These are phyloP conservation scores for Periglandula ipomoeae DNA, from an alignment of 2,329 filamentous ascomycete species.

Conservation along the genomic window DNA sequence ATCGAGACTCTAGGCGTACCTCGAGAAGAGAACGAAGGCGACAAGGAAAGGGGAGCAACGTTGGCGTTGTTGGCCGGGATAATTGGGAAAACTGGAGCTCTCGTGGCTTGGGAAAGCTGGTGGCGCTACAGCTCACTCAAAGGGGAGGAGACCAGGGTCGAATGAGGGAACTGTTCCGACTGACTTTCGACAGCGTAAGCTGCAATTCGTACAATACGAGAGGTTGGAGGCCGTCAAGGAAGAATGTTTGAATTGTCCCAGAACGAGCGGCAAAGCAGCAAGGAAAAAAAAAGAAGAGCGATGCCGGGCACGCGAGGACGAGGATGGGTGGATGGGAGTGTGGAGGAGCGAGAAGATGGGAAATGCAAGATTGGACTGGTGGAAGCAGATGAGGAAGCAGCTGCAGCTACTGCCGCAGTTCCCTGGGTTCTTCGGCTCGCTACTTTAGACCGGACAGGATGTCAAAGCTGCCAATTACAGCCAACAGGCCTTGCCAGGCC, in stretches of 20 bases:
- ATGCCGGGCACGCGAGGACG: background rate
- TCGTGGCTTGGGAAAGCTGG: slow-evolving; percentile 1
- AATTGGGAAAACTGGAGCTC: slow-evolving; percentile 11
- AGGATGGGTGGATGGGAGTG: background rate
- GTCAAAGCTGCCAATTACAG: too few species aligned
- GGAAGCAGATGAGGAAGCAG: background rate
- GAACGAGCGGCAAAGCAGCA: background rate
- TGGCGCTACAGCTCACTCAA: background rate
- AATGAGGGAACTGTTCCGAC: background rate
- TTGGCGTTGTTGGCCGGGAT: slow-evolving; percentile 6
- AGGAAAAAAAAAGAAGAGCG: background rate
- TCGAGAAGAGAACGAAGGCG: background rate
- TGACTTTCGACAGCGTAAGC: background rate
- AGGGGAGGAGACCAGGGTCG: background rate
- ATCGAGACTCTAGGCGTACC: background rate
- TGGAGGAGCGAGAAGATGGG: background rate
- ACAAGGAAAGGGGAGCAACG: slow-evolving; percentile 7
- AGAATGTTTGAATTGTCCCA: background rate
- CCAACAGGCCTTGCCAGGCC: too few species aligned
- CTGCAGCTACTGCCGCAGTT: background rate
- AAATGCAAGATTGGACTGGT: background rate
- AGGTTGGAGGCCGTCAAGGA: background rate
- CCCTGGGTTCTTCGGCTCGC: background rate
- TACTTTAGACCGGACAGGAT: background rate
- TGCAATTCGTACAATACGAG: background rate